Conservation (phyloP, 768 basidiomycete genomes). For the Tremella yokohamensis region DNA sequence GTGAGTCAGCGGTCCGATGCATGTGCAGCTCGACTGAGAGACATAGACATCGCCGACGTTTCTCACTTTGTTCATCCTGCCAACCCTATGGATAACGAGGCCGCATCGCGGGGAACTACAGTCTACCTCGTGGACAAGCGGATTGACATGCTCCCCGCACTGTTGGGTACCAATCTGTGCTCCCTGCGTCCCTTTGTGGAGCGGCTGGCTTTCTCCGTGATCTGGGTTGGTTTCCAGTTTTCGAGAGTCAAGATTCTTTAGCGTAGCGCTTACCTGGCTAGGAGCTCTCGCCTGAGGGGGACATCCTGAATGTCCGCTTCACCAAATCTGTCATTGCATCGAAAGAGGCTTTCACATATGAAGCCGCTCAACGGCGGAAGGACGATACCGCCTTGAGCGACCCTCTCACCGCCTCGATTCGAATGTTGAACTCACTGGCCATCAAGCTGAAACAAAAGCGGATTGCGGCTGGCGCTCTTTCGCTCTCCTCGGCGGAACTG, state of each 20-base stretch:
- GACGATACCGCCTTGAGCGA: constrained; percentile 83
- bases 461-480: constrained; percentile 95
- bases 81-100: constrained; percentile 94
- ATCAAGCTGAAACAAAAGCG: constrained; percentile 76
- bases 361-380: constrained; percentile 88
- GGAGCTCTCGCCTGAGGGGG: constrained; percentile 84
- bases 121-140: constrained; percentile 98
- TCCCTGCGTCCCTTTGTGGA: constrained; percentile 89
- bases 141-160: constrained; percentile 92
- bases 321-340: constrained; percentile 95
- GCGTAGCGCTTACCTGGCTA: constrained; percentile 48
- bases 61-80: constrained; percentile 91
- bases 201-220: constrained; percentile 86
- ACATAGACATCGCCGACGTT: constrained; percentile 91
- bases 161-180: constrained; percentile 93
- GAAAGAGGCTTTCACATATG: constrained; percentile 94
- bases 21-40: constrained; percentile 4
- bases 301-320: constrained; percentile 85
- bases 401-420: constrained; percentile 75
- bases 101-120: constrained; percentile 90
- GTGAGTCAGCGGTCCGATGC: constrained; percentile 59
- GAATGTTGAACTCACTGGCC: constrained; percentile 81
- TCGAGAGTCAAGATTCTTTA: not conserved
- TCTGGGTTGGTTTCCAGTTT: constrained; percentile 66
- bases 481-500: constrained; percentile 96